phyloP scores from a whole-genome alignment of 139 green algal species.

The Pseudopediastrum boryanum region DNA sequence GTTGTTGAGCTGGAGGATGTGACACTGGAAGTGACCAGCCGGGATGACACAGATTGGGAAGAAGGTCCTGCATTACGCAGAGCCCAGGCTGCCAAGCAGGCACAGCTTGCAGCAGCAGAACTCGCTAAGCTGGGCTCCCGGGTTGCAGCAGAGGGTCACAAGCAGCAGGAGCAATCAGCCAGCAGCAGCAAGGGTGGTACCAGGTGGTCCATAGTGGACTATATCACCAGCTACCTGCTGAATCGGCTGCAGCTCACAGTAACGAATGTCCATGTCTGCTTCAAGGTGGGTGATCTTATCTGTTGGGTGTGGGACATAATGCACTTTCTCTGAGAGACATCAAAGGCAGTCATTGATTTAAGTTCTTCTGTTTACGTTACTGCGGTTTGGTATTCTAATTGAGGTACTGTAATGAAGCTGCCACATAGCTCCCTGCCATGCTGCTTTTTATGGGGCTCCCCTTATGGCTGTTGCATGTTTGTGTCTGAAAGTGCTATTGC shows the following conservation, averaged over 20 bases:
- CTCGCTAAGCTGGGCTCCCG: conserved; percentile 59
- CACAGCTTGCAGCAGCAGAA: conserved; percentile 76
- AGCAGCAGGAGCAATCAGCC: not conserved
- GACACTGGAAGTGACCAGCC: conserved; percentile 35
- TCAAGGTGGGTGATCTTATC: conserved; percentile 74
- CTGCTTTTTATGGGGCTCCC: too few relatives aligned
- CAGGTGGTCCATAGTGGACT: conserved; percentile 54
- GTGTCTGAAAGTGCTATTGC: not conserved
- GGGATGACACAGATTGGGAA: conserved; percentile 61
- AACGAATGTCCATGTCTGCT: conserved; percentile 67
- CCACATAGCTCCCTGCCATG: too few relatives aligned
- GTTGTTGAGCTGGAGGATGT: conserved; percentile 65
- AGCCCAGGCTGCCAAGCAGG: conserved; percentile 74
- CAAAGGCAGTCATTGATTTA: too few relatives aligned
- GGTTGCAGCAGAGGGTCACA: conserved; percentile 30
- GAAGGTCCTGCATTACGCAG: conserved; percentile 51
- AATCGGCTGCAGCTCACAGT: conserved; percentile 77
- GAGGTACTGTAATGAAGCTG: too few relatives aligned
- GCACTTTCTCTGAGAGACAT: too few relatives aligned
- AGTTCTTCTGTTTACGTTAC: too few relatives aligned
- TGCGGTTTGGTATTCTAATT: too few relatives aligned
- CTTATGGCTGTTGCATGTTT: not conserved
- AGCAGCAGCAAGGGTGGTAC: conserved; percentile 33
- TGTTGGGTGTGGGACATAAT: too few relatives aligned
- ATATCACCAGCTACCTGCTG: conserved; percentile 63